These are phyloP conservation scores for Tinospora cordifolia DNA, from an alignment of 164 flowering plant genomes.

Conservation along the genomic window DNA sequence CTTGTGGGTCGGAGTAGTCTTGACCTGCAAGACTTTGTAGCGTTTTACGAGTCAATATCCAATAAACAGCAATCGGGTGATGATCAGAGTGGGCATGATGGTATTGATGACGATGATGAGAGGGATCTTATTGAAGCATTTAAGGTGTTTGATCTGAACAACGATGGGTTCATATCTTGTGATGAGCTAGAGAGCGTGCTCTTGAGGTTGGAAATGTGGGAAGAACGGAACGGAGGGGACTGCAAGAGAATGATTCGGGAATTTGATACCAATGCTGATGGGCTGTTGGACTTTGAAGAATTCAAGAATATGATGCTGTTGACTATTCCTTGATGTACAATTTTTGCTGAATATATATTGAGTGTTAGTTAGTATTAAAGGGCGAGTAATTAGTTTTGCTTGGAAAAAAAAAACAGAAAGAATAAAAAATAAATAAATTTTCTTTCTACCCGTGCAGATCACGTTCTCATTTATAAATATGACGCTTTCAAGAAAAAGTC, in stretches of 20 bases:
- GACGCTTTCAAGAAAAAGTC: no score
- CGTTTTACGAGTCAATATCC: slow-evolving; percentile 14
- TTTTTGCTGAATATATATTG: no score
- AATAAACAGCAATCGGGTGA: background rate
- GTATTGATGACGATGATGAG: slow-evolving; percentile 12
- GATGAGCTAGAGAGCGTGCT: slow-evolving; percentile 55
- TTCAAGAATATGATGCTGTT: slow-evolving; percentile 44
- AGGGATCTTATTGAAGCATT: slow-evolving; percentile 36
- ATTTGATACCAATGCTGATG: slow-evolving; percentile 23
- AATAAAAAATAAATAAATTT: no score
- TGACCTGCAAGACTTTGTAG: slow-evolving; percentile 16
- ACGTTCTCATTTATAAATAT: no score
- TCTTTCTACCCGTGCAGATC: no score
- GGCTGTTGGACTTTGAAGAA: slow-evolving; percentile 27
- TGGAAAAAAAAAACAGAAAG: no score
- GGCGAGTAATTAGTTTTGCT: no score
- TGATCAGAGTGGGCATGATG: background rate
- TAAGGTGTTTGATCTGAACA: slow-evolving; percentile 59
- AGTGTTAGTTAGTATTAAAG: no score
- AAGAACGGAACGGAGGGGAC: slow-evolving; percentile 12
- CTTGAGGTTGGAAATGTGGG: slow-evolving; percentile 38
- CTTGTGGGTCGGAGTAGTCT: slow-evolving; percentile 6
- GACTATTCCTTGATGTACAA: slow-evolving; percentile 13
- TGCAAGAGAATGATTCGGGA: slow-evolving; percentile 21
- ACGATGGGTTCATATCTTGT: slow-evolving; percentile 61